A percentile compares a stretch with the other conserved stretches of the same genome.
Evolutionary conservation across 73 alveolate species (phyloP).

Genomic region (Paramecium tetraurelia): DNA sequence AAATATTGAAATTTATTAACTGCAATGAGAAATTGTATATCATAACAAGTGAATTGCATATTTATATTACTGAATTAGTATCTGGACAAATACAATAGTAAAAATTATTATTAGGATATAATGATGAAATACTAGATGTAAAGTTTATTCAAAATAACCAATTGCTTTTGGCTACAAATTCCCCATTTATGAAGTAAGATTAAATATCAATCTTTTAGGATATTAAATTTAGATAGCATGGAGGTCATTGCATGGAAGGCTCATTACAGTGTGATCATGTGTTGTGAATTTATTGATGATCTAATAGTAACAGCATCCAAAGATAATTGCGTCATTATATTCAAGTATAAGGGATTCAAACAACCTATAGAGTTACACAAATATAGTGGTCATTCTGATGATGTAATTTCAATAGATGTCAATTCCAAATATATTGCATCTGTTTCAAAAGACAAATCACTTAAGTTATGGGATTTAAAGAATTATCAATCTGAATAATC

Average conservation of each 20-base stretch:
- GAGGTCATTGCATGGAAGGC: conserved; percentile 4
- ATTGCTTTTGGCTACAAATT: conserved; percentile 40
- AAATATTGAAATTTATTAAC: neutral
- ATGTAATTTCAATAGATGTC: conserved; percentile 81
- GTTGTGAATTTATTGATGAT: conserved; percentile 32
- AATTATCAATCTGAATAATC: conserved; percentile 65
- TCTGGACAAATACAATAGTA: neutral
- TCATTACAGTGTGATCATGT: neutral
- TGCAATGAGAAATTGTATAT: conserved; percentile 41
- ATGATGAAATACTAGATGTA: conserved; percentile 61
- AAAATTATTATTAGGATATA: conserved; percentile 58
- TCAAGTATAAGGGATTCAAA: conserved; percentile 26
- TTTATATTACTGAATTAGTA: neutral
- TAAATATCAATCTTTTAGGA: neutral
- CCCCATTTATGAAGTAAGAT: conserved; percentile 53
- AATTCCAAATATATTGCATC: conserved; percentile 76
- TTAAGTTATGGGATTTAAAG: conserved; percentile 85
- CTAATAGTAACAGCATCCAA: conserved; percentile 4
- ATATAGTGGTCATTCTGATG: conserved; percentile 91
- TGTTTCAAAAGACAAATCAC: conserved; percentile 89
- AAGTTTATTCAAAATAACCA: conserved; percentile 49
- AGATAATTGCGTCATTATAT: conserved; percentile 34
- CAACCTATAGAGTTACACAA: neutral
- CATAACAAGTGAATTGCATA: conserved; percentile 49
- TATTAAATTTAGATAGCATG: conserved; percentile 24